A percentile compares a stretch with the other conserved stretches of the same genome.
These are phyloP conservation scores for Phytophthora idaei DNA, from an alignment of 352 stramenopile genomes.

Conservation along the genomic window DNA sequence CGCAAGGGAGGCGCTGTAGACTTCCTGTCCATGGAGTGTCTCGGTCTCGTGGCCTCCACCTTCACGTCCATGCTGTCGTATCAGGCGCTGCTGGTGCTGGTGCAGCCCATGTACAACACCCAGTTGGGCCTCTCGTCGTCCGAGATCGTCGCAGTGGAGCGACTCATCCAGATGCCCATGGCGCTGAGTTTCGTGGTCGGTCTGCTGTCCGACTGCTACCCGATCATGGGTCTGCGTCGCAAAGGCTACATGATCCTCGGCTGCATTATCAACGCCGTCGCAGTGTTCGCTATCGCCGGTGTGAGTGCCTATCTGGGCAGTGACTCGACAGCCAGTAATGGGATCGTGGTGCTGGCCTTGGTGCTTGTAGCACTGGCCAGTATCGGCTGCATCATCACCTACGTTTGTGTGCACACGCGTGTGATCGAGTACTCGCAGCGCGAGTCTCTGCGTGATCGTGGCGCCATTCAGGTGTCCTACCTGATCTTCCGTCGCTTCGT, in stretches of 20 bases:
- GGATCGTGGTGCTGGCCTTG: slow-evolving; percentile 44
- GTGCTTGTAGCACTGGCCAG: slow-evolving; percentile 51
- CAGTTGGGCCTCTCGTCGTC: slow-evolving; percentile 52
- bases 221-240: slow-evolving; percentile 88
- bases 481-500: slow-evolving; percentile 65
- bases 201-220: slow-evolving; percentile 90
- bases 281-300: slow-evolving; percentile 58
- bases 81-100: slow-evolving; percentile 52
- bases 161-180: slow-evolving; percentile 85
- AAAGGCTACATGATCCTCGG: slow-evolving; percentile 93
- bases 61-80: slow-evolving; percentile 80
- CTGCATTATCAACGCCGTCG: slow-evolving; percentile 63
- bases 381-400: slow-evolving; percentile 71
- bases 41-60: slow-evolving; percentile 63
- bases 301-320: slow-evolving; percentile 51
- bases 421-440: slow-evolving; percentile 71
- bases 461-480: slow-evolving; percentile 63
- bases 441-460: slow-evolving; percentile 61
- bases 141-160: slow-evolving; percentile 52
- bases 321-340: slow-evolving; percentile 33
- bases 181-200: slow-evolving; percentile 90
- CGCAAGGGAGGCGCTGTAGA: slow-evolving; percentile 62
- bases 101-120: slow-evolving; percentile 61
- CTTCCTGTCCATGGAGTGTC: slow-evolving; percentile 65
- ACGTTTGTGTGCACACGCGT: slow-evolving; percentile 65